Conservation (phyloP, 371 early-diverging fungal species). For the Mortierella sp. region DNA sequence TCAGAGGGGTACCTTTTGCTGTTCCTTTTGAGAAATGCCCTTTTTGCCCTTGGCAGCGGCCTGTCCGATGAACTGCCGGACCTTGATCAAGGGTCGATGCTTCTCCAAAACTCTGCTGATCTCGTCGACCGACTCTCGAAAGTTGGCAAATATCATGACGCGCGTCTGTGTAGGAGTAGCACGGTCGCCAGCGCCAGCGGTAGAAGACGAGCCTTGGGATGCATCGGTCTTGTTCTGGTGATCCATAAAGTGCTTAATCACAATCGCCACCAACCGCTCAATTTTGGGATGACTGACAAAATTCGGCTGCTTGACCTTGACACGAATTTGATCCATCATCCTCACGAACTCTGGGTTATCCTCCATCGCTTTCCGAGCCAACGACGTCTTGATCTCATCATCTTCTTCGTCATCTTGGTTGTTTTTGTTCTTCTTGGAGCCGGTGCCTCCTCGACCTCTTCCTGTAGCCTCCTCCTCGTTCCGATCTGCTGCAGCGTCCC, state of each 20-base stretch:
- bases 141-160: constrained; percentile 92
- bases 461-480: neutral
- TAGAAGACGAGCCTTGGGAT: neutral
- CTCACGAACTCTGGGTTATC: constrained; percentile 54
- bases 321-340: constrained; percentile 59
- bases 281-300: constrained; percentile 91
- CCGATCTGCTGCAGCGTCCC: neutral
- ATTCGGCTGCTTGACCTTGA: constrained; percentile 56
- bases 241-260: constrained; percentile 78
- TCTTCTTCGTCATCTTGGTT: constrained; percentile 20
- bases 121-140: constrained; percentile 90
- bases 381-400: constrained; percentile 39
- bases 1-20: constrained; percentile 71
- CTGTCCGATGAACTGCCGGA: constrained; percentile 91
- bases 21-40: constrained; percentile 89
- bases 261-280: constrained; percentile 70
- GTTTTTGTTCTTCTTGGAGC: constrained; percentile 10
- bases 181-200: neutral
- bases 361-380: constrained; percentile 56
- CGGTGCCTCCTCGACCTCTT: constrained; percentile 13
- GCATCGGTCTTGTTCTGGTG: constrained; percentile 50
- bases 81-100: constrained; percentile 79
- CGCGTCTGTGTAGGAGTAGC: constrained; percentile 63
- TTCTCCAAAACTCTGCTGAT: constrained; percentile 74
- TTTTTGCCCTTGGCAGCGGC: constrained; percentile 71